Conservation (phyloP, 192 early-diverging fungal genomes). For the Rhizophagus prolifer region DNA sequence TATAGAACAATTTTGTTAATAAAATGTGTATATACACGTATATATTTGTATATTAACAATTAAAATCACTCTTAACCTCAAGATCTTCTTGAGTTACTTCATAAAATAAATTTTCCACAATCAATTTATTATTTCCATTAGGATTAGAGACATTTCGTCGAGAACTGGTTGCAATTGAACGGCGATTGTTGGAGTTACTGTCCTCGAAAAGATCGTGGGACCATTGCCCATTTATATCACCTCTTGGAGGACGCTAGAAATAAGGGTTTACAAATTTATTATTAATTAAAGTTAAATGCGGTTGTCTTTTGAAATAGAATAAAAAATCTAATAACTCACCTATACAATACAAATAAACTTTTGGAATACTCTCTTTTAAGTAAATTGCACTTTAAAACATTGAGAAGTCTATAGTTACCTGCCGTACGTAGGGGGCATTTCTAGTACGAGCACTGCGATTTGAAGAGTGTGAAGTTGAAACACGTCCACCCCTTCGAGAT, state of each 20-base stretch:
- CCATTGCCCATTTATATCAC: conserved; percentile 26
- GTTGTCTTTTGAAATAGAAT: neutral
- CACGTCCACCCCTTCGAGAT: conserved; percentile 10
- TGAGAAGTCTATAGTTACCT: conserved; percentile 4
- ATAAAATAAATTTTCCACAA: conserved; percentile 58
- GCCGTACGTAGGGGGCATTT: conserved; percentile 25
- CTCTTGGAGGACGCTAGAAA: conserved; percentile 18
- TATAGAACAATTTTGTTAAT: neutral
- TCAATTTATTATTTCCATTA: conserved; percentile 35
- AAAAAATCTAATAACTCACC: neutral
- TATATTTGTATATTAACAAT: neutral
- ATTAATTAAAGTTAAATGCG: neutral
- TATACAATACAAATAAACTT: neutral
- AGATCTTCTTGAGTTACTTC: conserved; percentile 58
- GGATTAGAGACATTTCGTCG: neutral
- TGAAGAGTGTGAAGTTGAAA: neutral
- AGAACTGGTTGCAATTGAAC: neutral
- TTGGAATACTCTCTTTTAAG: neutral
- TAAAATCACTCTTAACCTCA: conserved; percentile 33
- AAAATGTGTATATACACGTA: neutral
- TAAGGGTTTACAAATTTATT: neutral
- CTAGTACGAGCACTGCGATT: conserved; percentile 6
- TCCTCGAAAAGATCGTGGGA: conserved; percentile 29
- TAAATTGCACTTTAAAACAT: neutral
- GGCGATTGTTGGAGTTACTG: neutral